These are phyloP conservation scores for Leucogyrophana mollusca DNA, from an alignment of 768 basidiomycete genomes.

Conservation along the genomic window DNA sequence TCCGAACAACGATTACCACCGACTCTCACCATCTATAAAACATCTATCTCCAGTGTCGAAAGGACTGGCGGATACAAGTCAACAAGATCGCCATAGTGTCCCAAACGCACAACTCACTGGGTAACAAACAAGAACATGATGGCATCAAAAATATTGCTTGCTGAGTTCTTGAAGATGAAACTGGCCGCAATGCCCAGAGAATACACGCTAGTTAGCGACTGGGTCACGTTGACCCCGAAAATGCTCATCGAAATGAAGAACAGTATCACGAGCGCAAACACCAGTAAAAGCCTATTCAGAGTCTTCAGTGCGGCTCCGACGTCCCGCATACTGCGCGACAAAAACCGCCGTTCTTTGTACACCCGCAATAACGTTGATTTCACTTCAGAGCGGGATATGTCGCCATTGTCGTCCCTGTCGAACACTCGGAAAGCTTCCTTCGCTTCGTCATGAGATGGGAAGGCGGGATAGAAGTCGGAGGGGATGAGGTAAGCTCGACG, in stretches of 20 bases:
- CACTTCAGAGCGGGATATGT: constrained; percentile 73
- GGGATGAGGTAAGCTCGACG: constrained; percentile 60
- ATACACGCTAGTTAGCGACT: constrained; percentile 70
- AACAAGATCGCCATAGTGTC: constrained; percentile 4
- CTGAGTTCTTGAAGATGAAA: constrained; percentile 78
- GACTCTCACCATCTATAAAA: constrained; percentile 58
- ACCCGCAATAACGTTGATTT: constrained; percentile 65
- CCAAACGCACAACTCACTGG: constrained; percentile 52
- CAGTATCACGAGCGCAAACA: constrained; percentile 61
- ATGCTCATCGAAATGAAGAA: constrained; percentile 75
- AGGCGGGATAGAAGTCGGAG: constrained; percentile 72
- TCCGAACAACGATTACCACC: background rate
- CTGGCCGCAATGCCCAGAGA: constrained; percentile 70
- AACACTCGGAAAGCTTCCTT: constrained; percentile 72
- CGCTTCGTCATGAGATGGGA: constrained; percentile 52
- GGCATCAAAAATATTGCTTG: constrained; percentile 72
- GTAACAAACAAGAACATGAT: constrained; percentile 84
- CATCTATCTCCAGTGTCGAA: constrained; percentile 84
- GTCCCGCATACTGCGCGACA: constrained; percentile 76
- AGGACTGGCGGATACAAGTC: constrained; percentile 43
- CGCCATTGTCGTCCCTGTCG: constrained; percentile 75
- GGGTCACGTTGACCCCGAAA: constrained; percentile 65
- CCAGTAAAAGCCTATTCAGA: constrained; percentile 60
- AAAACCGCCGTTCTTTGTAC: constrained; percentile 77
- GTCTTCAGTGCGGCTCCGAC: constrained; percentile 65